Base-by-base conservation (phyloP, 257 asterid genomes). In the Forsythia viridissima region DNA sequence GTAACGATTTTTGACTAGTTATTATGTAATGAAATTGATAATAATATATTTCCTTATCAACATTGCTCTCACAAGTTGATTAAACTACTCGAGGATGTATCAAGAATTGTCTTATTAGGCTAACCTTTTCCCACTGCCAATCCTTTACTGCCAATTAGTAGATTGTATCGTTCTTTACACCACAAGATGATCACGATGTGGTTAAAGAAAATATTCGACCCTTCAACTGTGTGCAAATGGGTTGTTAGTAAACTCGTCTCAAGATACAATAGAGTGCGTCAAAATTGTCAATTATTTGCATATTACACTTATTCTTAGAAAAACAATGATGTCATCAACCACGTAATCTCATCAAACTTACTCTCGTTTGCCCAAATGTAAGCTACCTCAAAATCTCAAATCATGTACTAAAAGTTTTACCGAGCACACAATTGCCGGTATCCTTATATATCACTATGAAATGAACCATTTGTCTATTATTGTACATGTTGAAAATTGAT, bases 1-100 rank as follows among this genome's bases (percentile, higher is more conserved):
- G 15, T 12, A 48, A 48, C 68, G 82, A 76, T 79, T 21, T 55
- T 42, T 38, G 24, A 30, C 34, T 30, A 30, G 34, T 52, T 55
- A 46, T 52, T 36, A 21, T 69, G 34, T 44, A 55, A 77, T 34
- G 12, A 73, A 77, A 63, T 39, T 48, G 41, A 77, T 15, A 72
- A 65, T 36, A 73, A 82, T 8, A 46, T 36, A 72, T 11, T n/a
- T 71, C 34, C 37, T 42, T 71, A 6, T 76, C 57, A 72, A n/a
- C 11, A 59, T 30, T 15, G 80, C 63, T 76, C 34, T 30, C 74
- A 30, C 16, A 36, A 6, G 16, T 75, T 55, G 57, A 21, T 76
- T 65, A 61, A 40, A 21, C 36, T 40, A 21, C 34, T 41, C 8
- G 4, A 10, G 57, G 3, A 40, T 75, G 70, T n/a, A 55, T 18